phyloP scores from a whole-genome alignment of 208 protist genomes.

The Novymonas esmeraldas region DNA sequence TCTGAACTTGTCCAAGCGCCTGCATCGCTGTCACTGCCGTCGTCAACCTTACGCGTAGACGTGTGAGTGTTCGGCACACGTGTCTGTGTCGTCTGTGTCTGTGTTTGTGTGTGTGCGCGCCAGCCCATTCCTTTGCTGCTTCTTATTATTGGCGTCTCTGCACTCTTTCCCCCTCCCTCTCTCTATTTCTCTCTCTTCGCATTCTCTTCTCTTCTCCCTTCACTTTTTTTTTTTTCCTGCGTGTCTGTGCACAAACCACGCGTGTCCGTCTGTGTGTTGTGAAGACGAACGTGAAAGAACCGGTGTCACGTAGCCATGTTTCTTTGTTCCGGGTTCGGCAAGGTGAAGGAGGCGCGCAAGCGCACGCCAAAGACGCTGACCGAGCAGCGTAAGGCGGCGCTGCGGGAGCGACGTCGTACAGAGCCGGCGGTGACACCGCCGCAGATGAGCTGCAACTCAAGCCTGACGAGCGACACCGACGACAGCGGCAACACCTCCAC shows the following conservation, averaged over 20 bases:
- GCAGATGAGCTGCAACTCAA: constrained; percentile 7
- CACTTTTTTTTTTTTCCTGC: constrained; percentile 14
- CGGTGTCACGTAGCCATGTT: too few species aligned
- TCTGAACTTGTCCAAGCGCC: not conserved
- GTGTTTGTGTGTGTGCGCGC: not conserved
- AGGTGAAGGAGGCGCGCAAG: constrained; percentile 26
- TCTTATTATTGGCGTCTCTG: too few species aligned
- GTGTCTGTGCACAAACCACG: too few species aligned
- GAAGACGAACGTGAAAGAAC: too few species aligned
- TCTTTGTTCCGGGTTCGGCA: constrained; percentile 4
- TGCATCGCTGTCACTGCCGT: too few species aligned
- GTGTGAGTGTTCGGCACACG: too few species aligned
- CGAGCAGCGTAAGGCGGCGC: constrained; percentile 31
- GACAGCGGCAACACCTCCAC: not conserved
- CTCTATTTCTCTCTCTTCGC: constrained; percentile 3
- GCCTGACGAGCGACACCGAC: not conserved
- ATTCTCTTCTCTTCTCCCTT: not conserved
- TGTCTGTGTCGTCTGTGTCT: too few species aligned
- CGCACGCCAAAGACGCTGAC: constrained; percentile 27
- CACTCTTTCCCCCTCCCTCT: not conserved
- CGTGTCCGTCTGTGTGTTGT: too few species aligned
- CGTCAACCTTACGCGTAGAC: too few species aligned
- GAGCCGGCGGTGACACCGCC: constrained; percentile 10
- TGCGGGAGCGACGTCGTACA: constrained; percentile 25
- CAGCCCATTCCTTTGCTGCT: not conserved